Base-by-base conservation (phyloP, 768 basidiomycete genomes). In the Exidia glandulosa region DNA sequence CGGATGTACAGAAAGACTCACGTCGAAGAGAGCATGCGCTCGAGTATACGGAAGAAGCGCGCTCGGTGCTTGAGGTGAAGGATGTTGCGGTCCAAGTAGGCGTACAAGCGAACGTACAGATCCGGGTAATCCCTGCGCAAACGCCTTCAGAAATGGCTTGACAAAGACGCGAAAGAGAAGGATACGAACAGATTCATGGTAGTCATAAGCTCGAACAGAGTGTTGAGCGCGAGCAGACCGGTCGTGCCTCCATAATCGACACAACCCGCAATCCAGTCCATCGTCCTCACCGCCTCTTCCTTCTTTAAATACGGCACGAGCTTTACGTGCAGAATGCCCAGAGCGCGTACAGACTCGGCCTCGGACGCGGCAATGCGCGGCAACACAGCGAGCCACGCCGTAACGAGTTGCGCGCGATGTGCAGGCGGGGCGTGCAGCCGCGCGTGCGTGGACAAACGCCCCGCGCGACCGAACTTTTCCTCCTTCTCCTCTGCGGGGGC, bases 21-120 rank as follows among this genome's bases (percentile, higher is more conserved):
- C 93, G 91, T 88, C 2, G 95, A 97, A 60, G 87, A 84, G 60
- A 98, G 77, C 76, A 97, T 98, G 3, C 92, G 75, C 60, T 97
- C 95, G 0, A 87, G 81, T 66, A 98, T 75, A 31, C 95, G 83
- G 79, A 99, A 96, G 75, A 99, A 98, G 45, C 95, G 82, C 1
- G 95, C 88, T 13, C 96, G 83, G 68, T 96, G 88, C 68, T 92
- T 95, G 57, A 90, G 81, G 66, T 98, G 95, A 6, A 99, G 79
- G 3, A 96, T 80, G 23, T 94, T 83, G 10, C 86, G 80, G 68
- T 95, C 89, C 23, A 98, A 80, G 69, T 97, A 89, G 1, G 85
- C 80, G 69, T 98, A 98, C 2, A 99, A 80, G 3, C 88, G 85
- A 5, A 86, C 88, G 74, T 96, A 99, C 74, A 99, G 97, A 12